Percentiles rank a stretch among this genome's conserved stretches.
Conservation (phyloP, 2,329 filamentous ascomycete species). For the Hirsutella minnesotensis region DNA sequence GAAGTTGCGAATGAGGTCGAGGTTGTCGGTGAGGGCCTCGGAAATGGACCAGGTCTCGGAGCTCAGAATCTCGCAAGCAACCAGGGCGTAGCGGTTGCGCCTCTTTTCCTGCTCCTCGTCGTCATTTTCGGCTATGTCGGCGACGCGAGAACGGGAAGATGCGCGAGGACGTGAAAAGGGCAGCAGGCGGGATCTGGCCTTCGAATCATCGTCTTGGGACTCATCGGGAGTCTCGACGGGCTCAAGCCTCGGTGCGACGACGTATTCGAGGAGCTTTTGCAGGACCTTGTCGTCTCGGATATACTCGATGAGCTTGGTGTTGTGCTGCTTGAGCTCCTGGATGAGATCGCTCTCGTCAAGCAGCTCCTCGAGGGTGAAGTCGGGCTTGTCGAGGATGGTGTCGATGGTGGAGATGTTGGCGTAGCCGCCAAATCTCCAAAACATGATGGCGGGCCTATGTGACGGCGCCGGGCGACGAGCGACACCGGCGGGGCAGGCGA, state of each 20-base stretch:
- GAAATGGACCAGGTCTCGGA: constrained; percentile 97
- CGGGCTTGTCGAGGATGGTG: constrained; percentile 89
- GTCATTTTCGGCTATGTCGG: constrained; percentile 33
- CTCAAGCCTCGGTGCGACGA: constrained; percentile 66
- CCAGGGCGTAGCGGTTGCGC: constrained; percentile 85
- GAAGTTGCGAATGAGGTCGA: constrained; percentile 66
- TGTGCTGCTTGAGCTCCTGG: constrained; percentile 96
- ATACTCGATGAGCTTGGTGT: constrained; percentile 94
- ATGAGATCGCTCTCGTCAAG: constrained; percentile 94
- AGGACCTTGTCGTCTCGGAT: constrained; percentile 79
- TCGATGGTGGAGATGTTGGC: constrained; percentile 95
- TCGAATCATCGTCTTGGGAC: constrained; percentile 38
- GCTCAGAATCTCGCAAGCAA: constrained; percentile 84
- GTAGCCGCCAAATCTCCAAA: constrained; percentile 99
- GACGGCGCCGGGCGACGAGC: constrained; percentile 19
- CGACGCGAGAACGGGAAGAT: constrained; percentile 39
- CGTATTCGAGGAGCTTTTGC: constrained; percentile 78
- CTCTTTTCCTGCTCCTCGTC: constrained; percentile 78
- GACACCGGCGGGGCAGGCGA: constrained; percentile 17
- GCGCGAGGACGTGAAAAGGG: constrained; percentile 41
- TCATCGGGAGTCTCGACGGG: constrained; percentile 38
- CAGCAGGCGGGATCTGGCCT: constrained; percentile 28
- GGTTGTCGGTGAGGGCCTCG: constrained; percentile 81
- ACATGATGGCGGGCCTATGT: constrained; percentile 59
- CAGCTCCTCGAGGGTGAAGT: constrained; percentile 90